These are phyloP conservation scores for Waltiozyma sp. DNA, from an alignment of 1,139 yeast genomes.

Conservation along the genomic window DNA sequence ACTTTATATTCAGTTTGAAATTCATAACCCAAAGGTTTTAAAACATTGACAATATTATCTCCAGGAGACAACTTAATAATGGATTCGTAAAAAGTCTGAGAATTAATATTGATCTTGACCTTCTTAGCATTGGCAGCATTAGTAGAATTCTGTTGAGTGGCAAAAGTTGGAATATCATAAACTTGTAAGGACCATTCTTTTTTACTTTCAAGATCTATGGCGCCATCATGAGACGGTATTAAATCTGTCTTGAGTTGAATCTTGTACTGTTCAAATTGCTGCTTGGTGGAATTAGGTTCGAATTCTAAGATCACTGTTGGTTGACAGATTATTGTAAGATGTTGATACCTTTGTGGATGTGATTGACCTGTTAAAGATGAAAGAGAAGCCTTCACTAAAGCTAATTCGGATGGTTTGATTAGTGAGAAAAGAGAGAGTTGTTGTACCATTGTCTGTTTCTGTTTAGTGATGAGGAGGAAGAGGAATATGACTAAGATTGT, in stretches of 20 bases:
- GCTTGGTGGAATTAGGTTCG: slow-evolving; percentile 18
- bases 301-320: slow-evolving; percentile 21
- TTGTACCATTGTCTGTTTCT: slow-evolving; percentile 23
- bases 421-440: slow-evolving; percentile 25
- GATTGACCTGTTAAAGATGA: slow-evolving; percentile 23
- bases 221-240: background rate
- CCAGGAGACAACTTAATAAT: slow-evolving; percentile 31
- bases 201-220: slow-evolving; percentile 9
- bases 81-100: slow-evolving; percentile 63
- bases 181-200: slow-evolving; percentile 56
- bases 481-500: too few relatives aligned
- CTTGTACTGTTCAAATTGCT: slow-evolving; percentile 17
- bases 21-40: slow-evolving; percentile 64
- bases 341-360: slow-evolving; percentile 21
- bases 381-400: slow-evolving; percentile 22
- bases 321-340: slow-evolving; percentile 21
- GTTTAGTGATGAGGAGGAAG: too few relatives aligned
- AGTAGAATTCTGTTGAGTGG: background rate
- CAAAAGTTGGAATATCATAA: slow-evolving; percentile 53
- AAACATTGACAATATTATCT: slow-evolving; percentile 27
- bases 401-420: slow-evolving; percentile 21
- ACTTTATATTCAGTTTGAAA: slow-evolving; percentile 55
- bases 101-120: slow-evolving; percentile 36
- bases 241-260: slow-evolving; percentile 10
- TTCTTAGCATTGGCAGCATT: slow-evolving; percentile 52